A percentile compares a stretch with the other conserved stretches of the same genome.
phyloP scores from a whole-genome alignment of 805 yeast species.

The Suhomyces prunicola region DNA sequence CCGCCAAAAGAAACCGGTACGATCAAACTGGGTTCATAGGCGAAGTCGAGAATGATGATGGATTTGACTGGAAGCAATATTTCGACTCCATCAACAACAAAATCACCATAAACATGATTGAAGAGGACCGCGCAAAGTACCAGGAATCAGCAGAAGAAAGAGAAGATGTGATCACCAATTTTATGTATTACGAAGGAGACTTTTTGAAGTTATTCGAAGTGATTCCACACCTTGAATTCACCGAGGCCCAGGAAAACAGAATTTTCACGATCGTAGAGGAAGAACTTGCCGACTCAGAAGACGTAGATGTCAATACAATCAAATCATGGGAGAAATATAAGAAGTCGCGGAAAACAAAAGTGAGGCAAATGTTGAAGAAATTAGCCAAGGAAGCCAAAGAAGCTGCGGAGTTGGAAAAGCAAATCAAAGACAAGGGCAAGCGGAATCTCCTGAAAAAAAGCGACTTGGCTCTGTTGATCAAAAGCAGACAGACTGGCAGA shows the following conservation, averaged over 20 bases:
- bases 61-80: constrained; percentile 57
- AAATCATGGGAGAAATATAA: constrained; percentile 51
- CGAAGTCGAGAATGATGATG: constrained; percentile 17
- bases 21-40: constrained; percentile 70
- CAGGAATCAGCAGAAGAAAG: constrained; percentile 59
- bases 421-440: constrained; percentile 34
- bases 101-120: constrained; percentile 63
- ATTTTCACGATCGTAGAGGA: constrained; percentile 48
- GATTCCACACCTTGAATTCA: constrained; percentile 72
- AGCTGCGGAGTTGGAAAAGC: constrained; percentile 48
- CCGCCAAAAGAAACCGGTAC: constrained; percentile 50
- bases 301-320: constrained; percentile 26
- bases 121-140: constrained; percentile 62
- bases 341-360: constrained; percentile 45
- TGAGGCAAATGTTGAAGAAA: constrained; percentile 46
- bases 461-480: constrained; percentile 50
- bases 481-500: constrained; percentile 40
- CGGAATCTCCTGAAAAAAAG: constrained; percentile 28
- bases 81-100: constrained; percentile 47
- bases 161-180: constrained; percentile 59
- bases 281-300: constrained; percentile 18
- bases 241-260: constrained; percentile 58
- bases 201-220: constrained; percentile 66
- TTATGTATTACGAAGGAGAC: constrained; percentile 62
- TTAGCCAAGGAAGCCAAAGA: constrained; percentile 64